These are phyloP conservation scores for Trypanosoma boissoni DNA, from an alignment of 208 protist genomes.

Conservation along the genomic window DNA sequence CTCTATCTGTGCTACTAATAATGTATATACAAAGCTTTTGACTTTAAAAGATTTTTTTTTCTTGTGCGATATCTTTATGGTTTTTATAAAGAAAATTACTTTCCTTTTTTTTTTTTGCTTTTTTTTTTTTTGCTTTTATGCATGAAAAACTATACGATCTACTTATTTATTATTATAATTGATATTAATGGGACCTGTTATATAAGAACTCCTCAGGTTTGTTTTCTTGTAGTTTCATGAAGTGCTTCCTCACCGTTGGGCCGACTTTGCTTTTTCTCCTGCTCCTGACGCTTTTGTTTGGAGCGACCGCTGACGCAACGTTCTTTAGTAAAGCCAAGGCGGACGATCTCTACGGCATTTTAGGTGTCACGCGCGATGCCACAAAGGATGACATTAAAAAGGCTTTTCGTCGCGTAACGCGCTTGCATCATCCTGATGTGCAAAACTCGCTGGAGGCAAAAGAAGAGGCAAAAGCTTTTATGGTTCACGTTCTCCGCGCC, in stretches of 20 bases:
- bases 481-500: conserved; percentile 75
- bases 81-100: not conserved
- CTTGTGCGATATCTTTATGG: not conserved
- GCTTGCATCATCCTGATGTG: conserved; percentile 86
- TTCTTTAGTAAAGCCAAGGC: conserved; percentile 15
- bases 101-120: not conserved
- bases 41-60: too few species aligned
- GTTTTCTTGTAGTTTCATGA: too few species aligned
- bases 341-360: conserved; percentile 62
- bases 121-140: too few species aligned
- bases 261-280: conserved; percentile 11
- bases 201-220: too few species aligned
- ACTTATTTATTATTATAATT: too few species aligned
- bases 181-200: too few species aligned
- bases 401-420: conserved; percentile 71
- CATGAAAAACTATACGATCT: too few species aligned
- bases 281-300: conserved; percentile 20
- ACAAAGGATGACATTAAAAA: conserved; percentile 69
- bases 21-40: too few species aligned
- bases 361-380: conserved; percentile 51
- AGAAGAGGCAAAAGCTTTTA: conserved; percentile 77
- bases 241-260: not conserved
- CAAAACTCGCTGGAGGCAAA: conserved; percentile 82
- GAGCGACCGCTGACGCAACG: not conserved
- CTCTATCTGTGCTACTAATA: too few species aligned